phyloP scores from a whole-genome alignment of 192 early-diverging fungal genomes.

The Podila epigama region DNA sequence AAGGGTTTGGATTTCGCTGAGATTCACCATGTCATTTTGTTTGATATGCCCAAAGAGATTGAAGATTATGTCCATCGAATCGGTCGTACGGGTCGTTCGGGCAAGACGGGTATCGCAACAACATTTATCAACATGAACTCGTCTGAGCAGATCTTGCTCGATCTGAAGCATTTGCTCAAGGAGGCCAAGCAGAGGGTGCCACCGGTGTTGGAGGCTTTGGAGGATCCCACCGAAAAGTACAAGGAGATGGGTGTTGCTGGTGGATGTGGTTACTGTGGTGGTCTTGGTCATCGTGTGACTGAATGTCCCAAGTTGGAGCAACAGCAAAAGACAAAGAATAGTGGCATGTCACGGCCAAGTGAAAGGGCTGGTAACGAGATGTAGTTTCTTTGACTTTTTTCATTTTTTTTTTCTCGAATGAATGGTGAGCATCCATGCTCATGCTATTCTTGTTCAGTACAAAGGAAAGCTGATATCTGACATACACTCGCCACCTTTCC shows the following conservation, averaged over 20 bases:
- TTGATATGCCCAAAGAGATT: conserved; percentile 99
- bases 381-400: conserved; percentile 6
- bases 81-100: conserved; percentile 96
- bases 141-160: conserved; percentile 92
- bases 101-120: conserved; percentile 95
- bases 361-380: conserved; percentile 48
- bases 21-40: conserved; percentile 99
- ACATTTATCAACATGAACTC: conserved; percentile 96
- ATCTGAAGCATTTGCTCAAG: conserved; percentile 89
- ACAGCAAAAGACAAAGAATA: conserved; percentile 61
- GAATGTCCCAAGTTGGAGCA: conserved; percentile 87
- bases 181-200: conserved; percentile 96
- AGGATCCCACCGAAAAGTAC: conserved; percentile 91
- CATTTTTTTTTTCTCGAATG: no score
- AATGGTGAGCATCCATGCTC: no score
- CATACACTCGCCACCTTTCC: no score
- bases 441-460: no score
- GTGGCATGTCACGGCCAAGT: conserved; percentile 43
- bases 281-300: conserved; percentile 90
- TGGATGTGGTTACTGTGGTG: conserved; percentile 95
- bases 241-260: conserved; percentile 69
- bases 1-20: conserved; percentile 96
- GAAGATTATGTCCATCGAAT: conserved; percentile 99
- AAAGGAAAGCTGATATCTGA: no score
- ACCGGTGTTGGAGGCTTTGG: conserved; percentile 81